Base-by-base conservation (phyloP, 179 eudicot genomes). In the Spergularia azorica region DNA sequence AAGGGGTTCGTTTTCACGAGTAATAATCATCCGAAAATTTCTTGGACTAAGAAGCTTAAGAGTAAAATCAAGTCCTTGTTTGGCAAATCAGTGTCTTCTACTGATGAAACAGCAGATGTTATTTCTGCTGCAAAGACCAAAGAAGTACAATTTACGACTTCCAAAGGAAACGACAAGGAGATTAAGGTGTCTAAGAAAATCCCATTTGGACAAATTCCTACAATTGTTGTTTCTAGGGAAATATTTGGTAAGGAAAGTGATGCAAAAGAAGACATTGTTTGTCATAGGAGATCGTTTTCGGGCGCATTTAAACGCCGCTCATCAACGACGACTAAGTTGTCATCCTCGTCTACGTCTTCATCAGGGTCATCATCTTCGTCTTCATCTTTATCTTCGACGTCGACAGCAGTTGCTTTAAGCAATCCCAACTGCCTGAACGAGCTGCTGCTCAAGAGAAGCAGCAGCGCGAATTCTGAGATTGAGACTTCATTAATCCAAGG, bases 241-340 rank as follows among this genome's bases (percentile, higher is more conserved):
- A 82, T 52, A 70, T 48, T 72, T 43, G 80, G 79, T 8, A 82
- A 80, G 21, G 73, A 85, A 51, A 55, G 55, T 67, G 80, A 67
- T 52, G 65, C 56, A 5, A 79, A 80, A 26, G 84, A 74, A 9
- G 79, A 67, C 5, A 38, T 68, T 18, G 71, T 71, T 67, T 75
- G 81, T 70, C 96, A 89, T 72, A 88, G 96, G 76, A 88, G 90
- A 67, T 93, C 97, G 51, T 89, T 93, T 61, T 91, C 97, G 0
- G 92, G 91, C 36, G 93, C 92, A 3, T 80, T 91, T 54, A 91
- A 90, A 76, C 76, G 84, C 18, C 79, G 85, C 36, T 69, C 79
- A 0, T 89, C 89, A 14, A 75, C 77, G 9, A 76, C 82, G 9
- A 89, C 86, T 76, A 80, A 9, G 75, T 81, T 38, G 79, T 73